phyloP scores from a whole-genome alignment of 73 alveolate genomes.

The Halteria grandinella region DNA sequence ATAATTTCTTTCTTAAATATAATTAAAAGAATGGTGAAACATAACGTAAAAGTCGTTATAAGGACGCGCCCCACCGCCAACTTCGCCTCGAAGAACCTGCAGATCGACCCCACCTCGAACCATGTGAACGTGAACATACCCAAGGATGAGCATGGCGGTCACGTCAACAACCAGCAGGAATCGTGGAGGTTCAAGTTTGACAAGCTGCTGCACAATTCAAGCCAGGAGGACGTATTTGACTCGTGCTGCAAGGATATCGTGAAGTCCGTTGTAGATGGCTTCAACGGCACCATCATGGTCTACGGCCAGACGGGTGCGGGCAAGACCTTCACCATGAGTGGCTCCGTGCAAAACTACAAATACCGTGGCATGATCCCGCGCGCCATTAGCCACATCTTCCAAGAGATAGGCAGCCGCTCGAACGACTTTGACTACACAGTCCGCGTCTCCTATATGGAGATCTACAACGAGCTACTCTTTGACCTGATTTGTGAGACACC shows the following conservation, averaged over 20 bases:
- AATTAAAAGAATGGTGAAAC: constrained; percentile 78
- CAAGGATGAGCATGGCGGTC: constrained; percentile 66
- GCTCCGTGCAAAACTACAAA: constrained; percentile 93
- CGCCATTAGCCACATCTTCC: constrained; percentile 89
- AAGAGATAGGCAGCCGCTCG: constrained; percentile 90
- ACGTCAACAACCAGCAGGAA: constrained; percentile 97
- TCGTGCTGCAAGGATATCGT: constrained; percentile 73
- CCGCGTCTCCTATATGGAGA: constrained; percentile 96
- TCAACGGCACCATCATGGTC: constrained; percentile 96
- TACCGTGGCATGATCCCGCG: constrained; percentile 99
- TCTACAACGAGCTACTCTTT: constrained; percentile 98
- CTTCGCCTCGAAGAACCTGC: constrained; percentile 93
- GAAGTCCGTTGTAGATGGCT: constrained; percentile 83
- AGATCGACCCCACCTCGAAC: no score
- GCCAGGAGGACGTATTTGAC: constrained; percentile 75
- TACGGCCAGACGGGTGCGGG: constrained; percentile 99
- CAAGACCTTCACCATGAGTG: constrained; percentile 99
- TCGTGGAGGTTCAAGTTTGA: constrained; percentile 98
- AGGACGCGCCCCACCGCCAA: constrained; percentile 97
- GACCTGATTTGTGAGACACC: constrained; percentile 76
- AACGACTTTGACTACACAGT: constrained; percentile 90
- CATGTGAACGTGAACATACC: no score
- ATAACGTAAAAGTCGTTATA: constrained; percentile 90
- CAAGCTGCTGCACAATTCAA: constrained; percentile 94
- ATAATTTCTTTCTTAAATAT: no score